Conservation (phyloP, 768 basidiomycete species). For the Flagelloscypha sp. region DNA sequence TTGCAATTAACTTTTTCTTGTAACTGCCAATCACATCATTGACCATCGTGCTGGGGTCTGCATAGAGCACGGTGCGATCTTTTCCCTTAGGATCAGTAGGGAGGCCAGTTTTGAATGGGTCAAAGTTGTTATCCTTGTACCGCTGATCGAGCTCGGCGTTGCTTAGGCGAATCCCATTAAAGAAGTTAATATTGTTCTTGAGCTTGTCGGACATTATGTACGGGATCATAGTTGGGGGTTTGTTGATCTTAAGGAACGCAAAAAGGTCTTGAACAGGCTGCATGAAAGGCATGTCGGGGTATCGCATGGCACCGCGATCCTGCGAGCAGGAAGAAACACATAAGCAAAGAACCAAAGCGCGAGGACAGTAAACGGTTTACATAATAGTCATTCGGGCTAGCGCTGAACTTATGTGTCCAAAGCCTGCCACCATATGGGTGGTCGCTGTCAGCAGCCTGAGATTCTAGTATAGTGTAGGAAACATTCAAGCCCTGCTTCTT, state of each 20-base stretch:
- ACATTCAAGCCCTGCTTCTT: constrained; percentile 17
- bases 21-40: constrained; percentile 3
- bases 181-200: constrained; percentile 11
- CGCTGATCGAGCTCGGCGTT: constrained; percentile 5
- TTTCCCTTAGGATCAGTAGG: constrained; percentile 5
- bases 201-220: neutral
- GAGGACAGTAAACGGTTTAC: neutral
- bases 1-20: constrained; percentile 1
- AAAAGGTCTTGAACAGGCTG: constrained; percentile 22
- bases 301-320: constrained; percentile 30
- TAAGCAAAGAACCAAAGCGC: neutral
- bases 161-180: constrained; percentile 4
- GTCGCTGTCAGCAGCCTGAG: constrained; percentile 6
- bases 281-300: constrained; percentile 23
- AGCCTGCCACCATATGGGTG: constrained; percentile 19
- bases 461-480: constrained; percentile 21
- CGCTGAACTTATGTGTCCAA: constrained; percentile 20
- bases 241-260: constrained; percentile 12
- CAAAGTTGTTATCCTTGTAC: constrained; percentile 8
- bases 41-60: constrained; percentile 2
- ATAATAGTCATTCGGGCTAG: constrained; percentile 8
- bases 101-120: constrained; percentile 8
- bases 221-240: constrained; percentile 6
- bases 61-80: constrained; percentile 7
- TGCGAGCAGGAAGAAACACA: constrained; percentile 5